Conservation (phyloP, 345 rosid genomes). For the Lepidium aucheri region DNA sequence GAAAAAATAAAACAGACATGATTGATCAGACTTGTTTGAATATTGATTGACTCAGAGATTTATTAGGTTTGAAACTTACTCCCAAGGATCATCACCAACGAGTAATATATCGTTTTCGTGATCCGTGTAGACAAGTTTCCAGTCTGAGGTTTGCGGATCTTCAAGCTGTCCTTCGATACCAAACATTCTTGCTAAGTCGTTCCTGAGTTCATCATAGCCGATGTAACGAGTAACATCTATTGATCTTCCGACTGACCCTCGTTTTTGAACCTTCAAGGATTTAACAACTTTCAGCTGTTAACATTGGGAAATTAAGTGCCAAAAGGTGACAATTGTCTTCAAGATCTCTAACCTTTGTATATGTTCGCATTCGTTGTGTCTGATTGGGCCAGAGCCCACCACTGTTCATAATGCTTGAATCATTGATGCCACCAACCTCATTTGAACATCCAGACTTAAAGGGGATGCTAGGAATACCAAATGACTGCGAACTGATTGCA, state of each 20-base stretch:
- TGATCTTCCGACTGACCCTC: slow-evolving; percentile 94
- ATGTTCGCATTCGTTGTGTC: slow-evolving; percentile 84
- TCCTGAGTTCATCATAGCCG: slow-evolving; percentile 76
- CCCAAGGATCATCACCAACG: slow-evolving; percentile 99
- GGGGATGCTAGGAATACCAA: slow-evolving; percentile 73
- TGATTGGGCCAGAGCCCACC: slow-evolving; percentile 82
- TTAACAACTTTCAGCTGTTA: neutral
- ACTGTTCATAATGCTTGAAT: slow-evolving; percentile 57
- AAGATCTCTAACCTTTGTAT: slow-evolving; percentile 61
- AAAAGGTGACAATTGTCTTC: neutral
- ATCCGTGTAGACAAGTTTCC: slow-evolving; percentile 92
- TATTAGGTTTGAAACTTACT: slow-evolving; percentile 44
- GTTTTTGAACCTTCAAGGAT: slow-evolving; percentile 81
- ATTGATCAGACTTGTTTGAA: neutral
- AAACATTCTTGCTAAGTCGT: slow-evolving; percentile 90
- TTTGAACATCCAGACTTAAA: slow-evolving; percentile 69
- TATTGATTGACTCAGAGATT: neutral
- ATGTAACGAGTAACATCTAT: slow-evolving; percentile 82
- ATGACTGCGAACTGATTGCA: slow-evolving; percentile 81
- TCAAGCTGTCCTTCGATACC: slow-evolving; percentile 94
- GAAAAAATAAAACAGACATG: slow-evolving; percentile 6
- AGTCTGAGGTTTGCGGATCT: slow-evolving; percentile 83
- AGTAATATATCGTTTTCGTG: slow-evolving; percentile 91
- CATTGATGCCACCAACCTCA: slow-evolving; percentile 56
- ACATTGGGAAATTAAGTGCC: neutral